Percentiles rank a stretch among this genome's conserved stretches.
Conservation (phyloP, 2,329 filamentous ascomycete genomes). For the Trichoderma polysporum region DNA sequence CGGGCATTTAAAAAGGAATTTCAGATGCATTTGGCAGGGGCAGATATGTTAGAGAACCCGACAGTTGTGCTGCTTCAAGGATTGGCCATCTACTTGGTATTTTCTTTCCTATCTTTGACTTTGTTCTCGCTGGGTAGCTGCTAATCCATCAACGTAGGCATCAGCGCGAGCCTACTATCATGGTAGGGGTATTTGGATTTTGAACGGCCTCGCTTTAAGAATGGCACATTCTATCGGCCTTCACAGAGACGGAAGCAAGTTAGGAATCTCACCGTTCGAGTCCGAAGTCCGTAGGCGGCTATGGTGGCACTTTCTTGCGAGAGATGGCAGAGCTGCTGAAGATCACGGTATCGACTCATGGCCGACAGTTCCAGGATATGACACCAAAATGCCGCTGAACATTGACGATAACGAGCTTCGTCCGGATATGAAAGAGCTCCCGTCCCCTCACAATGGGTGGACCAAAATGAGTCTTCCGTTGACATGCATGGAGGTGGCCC, state of each 20-base stretch:
- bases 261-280: constrained; percentile 53
- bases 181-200: constrained; percentile 39
- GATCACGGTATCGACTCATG: constrained; percentile 48
- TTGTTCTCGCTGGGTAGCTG: neutral
- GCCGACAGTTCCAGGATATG: constrained; percentile 18
- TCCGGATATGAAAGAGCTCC: constrained; percentile 39
- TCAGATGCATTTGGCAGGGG: constrained; percentile 40
- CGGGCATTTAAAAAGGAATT: constrained; percentile 34
- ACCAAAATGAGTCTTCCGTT: constrained; percentile 59
- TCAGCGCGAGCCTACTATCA: constrained; percentile 35
- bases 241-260: constrained; percentile 49
- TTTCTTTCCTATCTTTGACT: neutral
- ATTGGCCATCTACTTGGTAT: constrained; percentile 40
- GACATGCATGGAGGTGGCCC: constrained; percentile 51
- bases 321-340: constrained; percentile 53
- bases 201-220: constrained; percentile 46
- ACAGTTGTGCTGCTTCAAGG: constrained; percentile 38
- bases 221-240: constrained; percentile 53
- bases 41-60: constrained; percentile 42
- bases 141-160: constrained; percentile 24
- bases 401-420: constrained; percentile 48
- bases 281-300: constrained; percentile 55
- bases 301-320: constrained; percentile 53
- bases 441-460: constrained; percentile 48
- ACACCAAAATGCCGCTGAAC: constrained; percentile 39